Evolutionary conservation across 2,329 filamentous ascomycete genomes (phyloP), one percentile per base, ranked within the genome.

Genomic region (Claviceps pazoutovae): DNA sequence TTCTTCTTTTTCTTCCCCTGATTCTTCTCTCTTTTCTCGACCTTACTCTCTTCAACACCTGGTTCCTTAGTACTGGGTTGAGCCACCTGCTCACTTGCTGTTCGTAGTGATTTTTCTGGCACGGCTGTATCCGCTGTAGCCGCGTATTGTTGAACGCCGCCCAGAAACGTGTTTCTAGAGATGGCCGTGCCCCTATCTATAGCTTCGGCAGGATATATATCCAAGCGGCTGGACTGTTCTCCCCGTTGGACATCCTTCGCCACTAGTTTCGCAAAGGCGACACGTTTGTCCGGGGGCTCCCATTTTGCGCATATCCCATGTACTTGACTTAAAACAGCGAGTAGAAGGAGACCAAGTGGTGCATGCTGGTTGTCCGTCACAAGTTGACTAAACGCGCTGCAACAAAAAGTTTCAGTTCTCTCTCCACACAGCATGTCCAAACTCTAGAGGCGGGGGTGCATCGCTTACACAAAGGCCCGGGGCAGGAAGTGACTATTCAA

Each of bases 281-380:
- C 19, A 14, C 8, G 21, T 19, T 23, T 19, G 14, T 57, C 49
- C 16, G 51, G 19, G 9, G 62, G 61, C 7, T 68, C 58, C 9
- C 74, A 58, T 7, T 59, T 59, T 8, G 64, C 64, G 48, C 79
- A 64, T 1, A 72, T 64, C 49, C 67, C 67, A 54, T 76, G 67
- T 21, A 84, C 66, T 55, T 79, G 78, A 4, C 82, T 82, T 53
- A 90, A 67, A 1, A 78, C 67, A 19, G 77, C 80, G 46, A 90
- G 63, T 9, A 91, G 73, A 56, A 86, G 73, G 19, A 88, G 70
- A 4, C 86, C 87, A 2, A 91, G 71, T 4, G 80, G 72, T 2
- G 86, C 79, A 64, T 86, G 86, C 60, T 88, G 86, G 37, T 76
- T 79, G 64, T 90, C 85, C 17, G 82, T 82, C 3, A 83, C 70